phyloP scores from a whole-genome alignment of 768 basidiomycete species.

The Mycena galericulata region DNA sequence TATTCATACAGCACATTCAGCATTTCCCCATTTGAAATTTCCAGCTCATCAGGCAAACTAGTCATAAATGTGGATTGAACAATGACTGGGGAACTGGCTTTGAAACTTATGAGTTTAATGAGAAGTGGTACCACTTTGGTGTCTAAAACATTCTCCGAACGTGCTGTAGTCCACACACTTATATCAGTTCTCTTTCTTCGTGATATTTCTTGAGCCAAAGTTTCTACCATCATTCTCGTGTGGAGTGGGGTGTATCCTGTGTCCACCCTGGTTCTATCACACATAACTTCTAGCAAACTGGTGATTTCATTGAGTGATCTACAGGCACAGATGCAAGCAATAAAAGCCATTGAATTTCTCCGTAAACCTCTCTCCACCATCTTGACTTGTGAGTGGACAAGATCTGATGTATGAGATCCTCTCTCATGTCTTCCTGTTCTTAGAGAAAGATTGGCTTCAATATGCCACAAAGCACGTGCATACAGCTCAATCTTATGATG shows the following conservation, averaged over 20 bases:
- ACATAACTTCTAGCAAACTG: conserved; percentile 3
- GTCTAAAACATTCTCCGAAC: conserved; percentile 24
- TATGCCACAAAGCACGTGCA: conserved; percentile 26
- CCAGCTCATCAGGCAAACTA: conserved; percentile 10
- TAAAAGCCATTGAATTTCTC: conserved; percentile 9
- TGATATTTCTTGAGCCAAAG: conserved; percentile 23
- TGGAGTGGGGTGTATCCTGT: conserved; percentile 7
- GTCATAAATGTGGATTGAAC: background rate
- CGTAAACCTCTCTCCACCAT: conserved; percentile 12
- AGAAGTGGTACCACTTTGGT: conserved; percentile 21
- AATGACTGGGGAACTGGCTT: conserved; percentile 1
- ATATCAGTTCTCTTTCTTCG: conserved; percentile 25
- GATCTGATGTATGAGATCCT: conserved; percentile 17
- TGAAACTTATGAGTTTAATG: conserved; percentile 23
- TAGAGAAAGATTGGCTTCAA: conserved; percentile 22
- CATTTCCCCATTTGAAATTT: conserved; percentile 7
- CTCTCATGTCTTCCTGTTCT: conserved; percentile 16
- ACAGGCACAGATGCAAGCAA: conserved; percentile 29
- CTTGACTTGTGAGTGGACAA: conserved; percentile 21
- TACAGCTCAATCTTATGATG: conserved; percentile 21
- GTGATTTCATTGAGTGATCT: conserved; percentile 24
- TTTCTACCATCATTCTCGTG: conserved; percentile 27
- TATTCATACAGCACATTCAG: conserved; percentile 17
- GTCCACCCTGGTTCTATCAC: conserved; percentile 14
- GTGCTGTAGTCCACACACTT: conserved; percentile 25